These are phyloP conservation scores for Candida succiphila DNA, from an alignment of 805 yeast genomes.

Conservation along the genomic window DNA sequence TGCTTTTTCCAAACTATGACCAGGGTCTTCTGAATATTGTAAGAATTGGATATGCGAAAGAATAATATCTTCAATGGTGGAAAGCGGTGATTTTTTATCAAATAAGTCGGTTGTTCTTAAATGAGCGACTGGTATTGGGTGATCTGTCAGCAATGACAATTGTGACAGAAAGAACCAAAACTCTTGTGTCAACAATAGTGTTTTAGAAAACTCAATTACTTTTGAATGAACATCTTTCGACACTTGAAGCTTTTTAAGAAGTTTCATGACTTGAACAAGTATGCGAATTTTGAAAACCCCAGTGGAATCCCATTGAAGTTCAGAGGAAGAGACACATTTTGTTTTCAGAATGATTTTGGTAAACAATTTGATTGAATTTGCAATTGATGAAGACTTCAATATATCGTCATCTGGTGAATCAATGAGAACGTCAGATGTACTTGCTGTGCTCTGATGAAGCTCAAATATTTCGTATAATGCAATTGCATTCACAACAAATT, in stretches of 20 bases:
- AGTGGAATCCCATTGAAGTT: too few species aligned
- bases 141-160: conserved; percentile 13
- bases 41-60: conserved; percentile 14
- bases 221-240: too few species aligned
- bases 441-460: too few species aligned
- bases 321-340: conserved; percentile 5
- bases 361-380: conserved; percentile 10
- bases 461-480: conserved; percentile 7
- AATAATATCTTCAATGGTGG: conserved; percentile 7
- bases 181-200: conserved; percentile 9
- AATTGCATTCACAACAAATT: conserved; percentile 11
- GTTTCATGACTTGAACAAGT: too few species aligned
- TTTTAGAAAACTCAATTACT: too few species aligned
- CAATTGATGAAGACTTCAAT: conserved; percentile 3
- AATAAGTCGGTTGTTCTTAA: conserved; percentile 9
- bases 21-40: too few species aligned
- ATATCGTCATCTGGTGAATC: not conserved
- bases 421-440: too few species aligned
- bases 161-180: conserved; percentile 20
- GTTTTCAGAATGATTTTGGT: conserved; percentile 11
- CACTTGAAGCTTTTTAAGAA: too few species aligned
- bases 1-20: too few species aligned
- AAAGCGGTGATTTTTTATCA: conserved; percentile 6
- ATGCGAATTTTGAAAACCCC: too few species aligned
- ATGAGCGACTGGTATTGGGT: conserved; percentile 14